Evolutionary conservation across 2,329 filamentous ascomycete genomes (phyloP).

Genomic region (Chaetomium globosum): DNA sequence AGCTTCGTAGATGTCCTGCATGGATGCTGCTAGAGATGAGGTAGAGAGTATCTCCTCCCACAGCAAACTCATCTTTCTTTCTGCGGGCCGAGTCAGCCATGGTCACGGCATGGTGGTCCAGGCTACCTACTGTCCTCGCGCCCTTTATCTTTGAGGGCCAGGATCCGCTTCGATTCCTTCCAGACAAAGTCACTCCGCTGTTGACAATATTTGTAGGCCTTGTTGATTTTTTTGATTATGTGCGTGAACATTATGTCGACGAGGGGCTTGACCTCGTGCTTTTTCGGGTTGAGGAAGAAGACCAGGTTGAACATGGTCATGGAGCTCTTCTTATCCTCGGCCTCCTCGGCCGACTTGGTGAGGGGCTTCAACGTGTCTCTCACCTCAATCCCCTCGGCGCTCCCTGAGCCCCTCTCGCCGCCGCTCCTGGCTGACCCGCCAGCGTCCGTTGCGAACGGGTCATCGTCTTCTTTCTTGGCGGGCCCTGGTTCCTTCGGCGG

Average conservation of each 20-base stretch:
- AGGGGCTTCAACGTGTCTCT: constrained; percentile 39
- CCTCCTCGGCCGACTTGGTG: constrained; percentile 49
- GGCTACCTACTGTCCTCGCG: constrained; percentile 63
- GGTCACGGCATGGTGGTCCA: not conserved
- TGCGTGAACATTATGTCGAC: constrained; percentile 80
- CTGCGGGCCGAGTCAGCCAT: constrained; percentile 41
- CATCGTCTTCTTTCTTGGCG: constrained; percentile 40
- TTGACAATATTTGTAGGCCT: constrained; percentile 90
- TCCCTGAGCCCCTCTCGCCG: constrained; percentile 36
- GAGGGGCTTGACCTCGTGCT: constrained; percentile 73
- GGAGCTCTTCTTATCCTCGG: constrained; percentile 64
- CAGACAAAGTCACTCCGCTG: constrained; percentile 87
- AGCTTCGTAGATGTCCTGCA: constrained; percentile 78
- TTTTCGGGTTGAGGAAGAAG: constrained; percentile 81
- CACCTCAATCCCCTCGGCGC: constrained; percentile 41
- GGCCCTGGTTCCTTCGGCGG: constrained; percentile 41
- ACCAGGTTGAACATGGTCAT: constrained; percentile 99
- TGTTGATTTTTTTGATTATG: constrained; percentile 88
- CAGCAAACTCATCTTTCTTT: constrained; percentile 63
- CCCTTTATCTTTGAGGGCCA: constrained; percentile 78
- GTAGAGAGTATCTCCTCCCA: constrained; percentile 72
- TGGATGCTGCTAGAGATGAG: constrained; percentile 79
- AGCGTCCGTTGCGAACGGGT: constrained; percentile 34
- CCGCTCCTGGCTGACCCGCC: not conserved
- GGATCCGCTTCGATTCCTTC: constrained; percentile 83